Evolutionary conservation across 2,329 filamentous ascomycete genomes (phyloP).

Genomic region (Colletotrichum lini): DNA sequence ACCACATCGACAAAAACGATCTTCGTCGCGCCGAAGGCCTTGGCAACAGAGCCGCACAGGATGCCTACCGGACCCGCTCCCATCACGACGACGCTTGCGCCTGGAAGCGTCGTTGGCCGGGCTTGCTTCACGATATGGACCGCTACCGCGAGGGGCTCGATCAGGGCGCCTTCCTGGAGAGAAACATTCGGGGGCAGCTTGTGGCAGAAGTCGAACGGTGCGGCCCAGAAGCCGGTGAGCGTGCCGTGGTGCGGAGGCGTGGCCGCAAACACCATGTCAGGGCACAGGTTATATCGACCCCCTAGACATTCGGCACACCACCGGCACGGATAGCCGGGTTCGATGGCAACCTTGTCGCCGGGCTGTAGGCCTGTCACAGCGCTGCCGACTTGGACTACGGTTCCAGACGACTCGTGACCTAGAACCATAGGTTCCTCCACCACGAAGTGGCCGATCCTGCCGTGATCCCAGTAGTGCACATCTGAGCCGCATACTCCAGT

Average conservation of each 20-base stretch:
- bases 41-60: slow-evolving; percentile 61
- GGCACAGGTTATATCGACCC: slow-evolving; percentile 59
- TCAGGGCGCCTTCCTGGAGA: slow-evolving; percentile 66
- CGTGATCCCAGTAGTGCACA: slow-evolving; percentile 62
- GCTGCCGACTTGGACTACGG: slow-evolving; percentile 56
- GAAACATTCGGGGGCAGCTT: slow-evolving; percentile 50
- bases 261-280: slow-evolving; percentile 63
- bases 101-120: too few relatives aligned
- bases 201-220: too few relatives aligned
- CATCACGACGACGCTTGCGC: slow-evolving; percentile 41
- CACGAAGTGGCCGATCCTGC: slow-evolving; percentile 62
- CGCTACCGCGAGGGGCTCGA: slow-evolving; percentile 67
- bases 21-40: slow-evolving; percentile 60
- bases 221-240: slow-evolving; percentile 60
- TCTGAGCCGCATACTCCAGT: slow-evolving; percentile 65
- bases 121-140: slow-evolving; percentile 55
- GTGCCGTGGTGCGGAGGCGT: slow-evolving; percentile 65
- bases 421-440: slow-evolving; percentile 60
- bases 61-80: slow-evolving; percentile 65
- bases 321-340: slow-evolving; percentile 62
- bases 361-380: slow-evolving; percentile 58
- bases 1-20: slow-evolving; percentile 64
- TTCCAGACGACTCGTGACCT: slow-evolving; percentile 62
- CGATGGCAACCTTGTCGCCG: slow-evolving; percentile 63
- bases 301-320: slow-evolving; percentile 52